phyloP scores from a whole-genome alignment of 306 rosid species.

The Pachyrhizus erosus region DNA sequence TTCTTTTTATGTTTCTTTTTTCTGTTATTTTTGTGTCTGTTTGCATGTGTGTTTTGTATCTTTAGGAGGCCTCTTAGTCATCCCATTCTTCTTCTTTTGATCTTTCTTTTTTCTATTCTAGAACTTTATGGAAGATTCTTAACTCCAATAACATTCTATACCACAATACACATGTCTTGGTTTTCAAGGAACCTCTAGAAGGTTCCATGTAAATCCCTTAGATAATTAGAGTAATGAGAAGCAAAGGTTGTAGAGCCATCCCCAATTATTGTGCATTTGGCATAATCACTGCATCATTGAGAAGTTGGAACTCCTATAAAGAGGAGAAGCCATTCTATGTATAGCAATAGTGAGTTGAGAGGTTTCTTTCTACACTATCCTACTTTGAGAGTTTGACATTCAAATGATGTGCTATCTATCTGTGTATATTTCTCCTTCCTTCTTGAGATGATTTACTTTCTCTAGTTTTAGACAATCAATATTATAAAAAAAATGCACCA shows the following conservation, averaged over 20 bases:
- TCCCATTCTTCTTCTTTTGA: neutral
- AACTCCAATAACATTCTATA: constrained; percentile 10
- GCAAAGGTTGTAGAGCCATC: neutral
- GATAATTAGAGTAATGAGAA: neutral
- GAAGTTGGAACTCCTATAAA: neutral
- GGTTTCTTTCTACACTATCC: neutral
- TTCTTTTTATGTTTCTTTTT: neutral
- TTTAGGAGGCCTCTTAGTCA: neutral
- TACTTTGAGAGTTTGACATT: neutral
- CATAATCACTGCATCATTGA: neutral
- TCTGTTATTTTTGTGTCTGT: neutral
- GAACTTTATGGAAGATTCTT: neutral
- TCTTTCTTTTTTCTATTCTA: neutral
- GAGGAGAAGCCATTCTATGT: neutral
- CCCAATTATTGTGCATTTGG: neutral
- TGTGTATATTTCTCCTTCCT: neutral
- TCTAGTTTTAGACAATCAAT: neutral
- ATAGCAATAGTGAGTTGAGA: neutral
- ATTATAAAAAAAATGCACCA: too few species aligned
- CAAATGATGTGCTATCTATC: neutral
- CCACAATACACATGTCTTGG: neutral
- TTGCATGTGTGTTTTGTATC: neutral
- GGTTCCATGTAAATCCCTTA: neutral
- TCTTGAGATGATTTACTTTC: neutral
- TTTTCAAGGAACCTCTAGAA: neutral